Evolutionary conservation across 306 rosid genomes (phyloP).

Genomic region (Hippophae tibetana): DNA sequence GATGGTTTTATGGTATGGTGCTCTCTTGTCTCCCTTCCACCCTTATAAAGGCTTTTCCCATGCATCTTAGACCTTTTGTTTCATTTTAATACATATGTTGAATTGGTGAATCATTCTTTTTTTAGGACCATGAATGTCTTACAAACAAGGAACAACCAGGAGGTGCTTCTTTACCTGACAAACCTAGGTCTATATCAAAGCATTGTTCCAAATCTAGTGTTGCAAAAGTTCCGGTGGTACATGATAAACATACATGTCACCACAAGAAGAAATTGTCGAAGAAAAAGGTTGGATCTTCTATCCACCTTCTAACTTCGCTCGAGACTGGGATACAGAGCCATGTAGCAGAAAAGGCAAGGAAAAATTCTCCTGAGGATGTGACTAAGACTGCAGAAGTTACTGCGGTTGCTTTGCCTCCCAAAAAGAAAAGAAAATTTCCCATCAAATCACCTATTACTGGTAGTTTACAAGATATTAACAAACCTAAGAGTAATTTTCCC

Average conservation of each 20-base stretch:
- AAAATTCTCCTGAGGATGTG: constrained; percentile 28
- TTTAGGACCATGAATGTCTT: constrained; percentile 34
- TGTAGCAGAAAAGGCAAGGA: constrained; percentile 37
- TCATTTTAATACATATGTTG: neutral
- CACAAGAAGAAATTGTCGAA: constrained; percentile 41
- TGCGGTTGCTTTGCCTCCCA: constrained; percentile 25
- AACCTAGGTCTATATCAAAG: constrained; percentile 21
- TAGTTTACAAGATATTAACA: neutral
- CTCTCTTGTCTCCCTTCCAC: neutral
- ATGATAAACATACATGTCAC: constrained; percentile 42
- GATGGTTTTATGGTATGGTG: constrained; percentile 35
- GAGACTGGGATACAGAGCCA: too few relatives aligned
- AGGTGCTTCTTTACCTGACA: constrained; percentile 25
- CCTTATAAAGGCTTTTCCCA: constrained; percentile 5
- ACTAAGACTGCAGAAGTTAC: constrained; percentile 26
- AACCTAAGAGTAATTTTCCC: too few relatives aligned
- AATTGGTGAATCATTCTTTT: constrained; percentile 9
- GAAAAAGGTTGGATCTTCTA: constrained; percentile 34
- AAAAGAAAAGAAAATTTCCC: constrained; percentile 27
- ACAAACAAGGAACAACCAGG: constrained; percentile 19
- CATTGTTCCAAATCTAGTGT: constrained; percentile 22
- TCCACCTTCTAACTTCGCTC: constrained; percentile 10
- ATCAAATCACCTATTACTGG: constrained; percentile 23
- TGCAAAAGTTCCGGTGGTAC: constrained; percentile 29
- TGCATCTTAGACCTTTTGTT: constrained; percentile 14